These are phyloP conservation scores for Stromatinia cepivora DNA, from an alignment of 2,329 filamentous ascomycete genomes.

Conservation along the genomic window DNA sequence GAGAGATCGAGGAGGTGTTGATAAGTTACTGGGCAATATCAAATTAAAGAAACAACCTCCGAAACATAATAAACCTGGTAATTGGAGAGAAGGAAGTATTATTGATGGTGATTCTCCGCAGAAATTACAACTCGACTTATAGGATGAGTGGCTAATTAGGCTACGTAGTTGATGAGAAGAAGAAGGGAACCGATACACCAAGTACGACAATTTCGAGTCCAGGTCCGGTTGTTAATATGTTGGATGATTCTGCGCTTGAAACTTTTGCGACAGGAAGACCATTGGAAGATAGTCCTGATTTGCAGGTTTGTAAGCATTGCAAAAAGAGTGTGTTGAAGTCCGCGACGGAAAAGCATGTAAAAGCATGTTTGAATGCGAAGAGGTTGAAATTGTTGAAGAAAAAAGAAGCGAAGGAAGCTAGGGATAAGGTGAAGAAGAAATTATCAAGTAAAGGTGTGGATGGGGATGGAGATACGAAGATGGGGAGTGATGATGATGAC, in stretches of 20 bases:
- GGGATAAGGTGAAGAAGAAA: constrained; percentile 47
- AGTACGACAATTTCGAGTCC: constrained; percentile 50
- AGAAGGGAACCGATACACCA: constrained; percentile 48
- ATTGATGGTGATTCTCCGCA: constrained; percentile 50
- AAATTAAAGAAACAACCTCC: constrained; percentile 64
- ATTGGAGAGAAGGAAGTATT: constrained; percentile 68
- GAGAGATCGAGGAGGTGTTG: constrained; percentile 38
- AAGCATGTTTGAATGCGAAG: constrained; percentile 72
- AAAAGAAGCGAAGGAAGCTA: constrained; percentile 42
- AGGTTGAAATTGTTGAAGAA: constrained; percentile 41
- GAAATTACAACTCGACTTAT: neutral
- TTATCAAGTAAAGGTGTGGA: constrained; percentile 39
- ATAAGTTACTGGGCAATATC: constrained; percentile 51
- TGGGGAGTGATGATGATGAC: constrained; percentile 47
- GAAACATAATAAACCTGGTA: constrained; percentile 66
- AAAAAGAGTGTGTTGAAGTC: constrained; percentile 82
- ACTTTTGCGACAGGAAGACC: constrained; percentile 81
- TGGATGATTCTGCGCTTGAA: constrained; percentile 74
- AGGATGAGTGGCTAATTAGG: constrained; percentile 15
- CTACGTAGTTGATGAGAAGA: constrained; percentile 53
- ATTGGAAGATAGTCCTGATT: constrained; percentile 75
- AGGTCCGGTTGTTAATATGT: constrained; percentile 60
- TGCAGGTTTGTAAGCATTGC: constrained; percentile 89
- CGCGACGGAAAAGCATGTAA: constrained; percentile 76
- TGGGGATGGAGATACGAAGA: constrained; percentile 40